Conservation (phyloP, 2,329 filamentous ascomycete genomes). For the Xylariaceae sp. region DNA sequence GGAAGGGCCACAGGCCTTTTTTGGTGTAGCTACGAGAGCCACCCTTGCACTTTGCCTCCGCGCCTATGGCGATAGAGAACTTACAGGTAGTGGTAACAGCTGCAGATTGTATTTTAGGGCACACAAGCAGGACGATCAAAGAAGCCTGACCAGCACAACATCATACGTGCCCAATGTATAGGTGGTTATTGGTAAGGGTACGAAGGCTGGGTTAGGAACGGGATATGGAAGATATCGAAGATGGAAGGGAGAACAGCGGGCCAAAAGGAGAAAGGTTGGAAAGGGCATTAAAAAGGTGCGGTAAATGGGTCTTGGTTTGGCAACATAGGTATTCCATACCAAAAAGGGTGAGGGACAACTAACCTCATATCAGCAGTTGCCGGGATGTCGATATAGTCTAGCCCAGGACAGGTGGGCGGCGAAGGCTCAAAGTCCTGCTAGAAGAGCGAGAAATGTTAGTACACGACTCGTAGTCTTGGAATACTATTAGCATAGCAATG, state of each 20-base stretch:
- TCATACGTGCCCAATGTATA: slow-evolving; percentile 24
- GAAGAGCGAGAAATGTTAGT: slow-evolving; percentile 39
- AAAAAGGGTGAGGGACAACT: slow-evolving; percentile 35
- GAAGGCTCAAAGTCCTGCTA: slow-evolving; percentile 60
- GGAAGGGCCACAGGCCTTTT: slow-evolving; percentile 37
- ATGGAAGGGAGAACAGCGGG: background rate
- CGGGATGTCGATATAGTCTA: slow-evolving; percentile 58
- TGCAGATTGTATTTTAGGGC: slow-evolving; percentile 28
- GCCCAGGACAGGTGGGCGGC: slow-evolving; percentile 50
- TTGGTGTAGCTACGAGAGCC: slow-evolving; percentile 42
- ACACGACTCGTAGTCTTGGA: slow-evolving; percentile 26
- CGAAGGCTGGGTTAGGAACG: slow-evolving; percentile 5
- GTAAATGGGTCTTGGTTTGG: background rate
- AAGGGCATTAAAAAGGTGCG: background rate
- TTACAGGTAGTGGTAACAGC: slow-evolving; percentile 28
- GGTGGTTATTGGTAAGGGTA: slow-evolving; percentile 12
- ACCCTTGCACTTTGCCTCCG: slow-evolving; percentile 39
- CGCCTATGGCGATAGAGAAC: slow-evolving; percentile 27
- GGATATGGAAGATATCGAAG: slow-evolving; percentile 10
- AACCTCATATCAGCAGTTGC: slow-evolving; percentile 59
- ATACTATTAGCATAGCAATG: slow-evolving; percentile 20
- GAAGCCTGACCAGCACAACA: slow-evolving; percentile 30
- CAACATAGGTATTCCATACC: background rate
- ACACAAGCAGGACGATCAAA: slow-evolving; percentile 32
- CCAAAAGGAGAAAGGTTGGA: background rate